Conservation (phyloP, 768 basidiomycete species). For the Dioszegia aurantiaca region DNA sequence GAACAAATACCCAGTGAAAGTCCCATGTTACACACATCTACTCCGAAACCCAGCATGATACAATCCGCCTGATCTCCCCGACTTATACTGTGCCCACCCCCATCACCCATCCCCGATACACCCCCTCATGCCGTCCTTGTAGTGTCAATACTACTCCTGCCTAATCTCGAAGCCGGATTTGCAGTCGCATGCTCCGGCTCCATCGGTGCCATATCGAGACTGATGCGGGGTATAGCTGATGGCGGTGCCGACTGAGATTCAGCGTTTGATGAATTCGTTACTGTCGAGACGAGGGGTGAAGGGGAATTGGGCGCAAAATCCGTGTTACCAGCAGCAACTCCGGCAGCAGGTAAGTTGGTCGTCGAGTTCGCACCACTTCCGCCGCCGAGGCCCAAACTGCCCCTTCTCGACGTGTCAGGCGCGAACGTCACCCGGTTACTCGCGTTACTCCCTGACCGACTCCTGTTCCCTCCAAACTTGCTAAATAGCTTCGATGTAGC, state of each 20-base stretch:
- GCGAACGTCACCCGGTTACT: slow-evolving; percentile 11
- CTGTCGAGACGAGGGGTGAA: neutral
- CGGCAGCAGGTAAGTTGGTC: neutral
- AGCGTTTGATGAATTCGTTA: neutral
- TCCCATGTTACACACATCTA: no score
- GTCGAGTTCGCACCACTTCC: slow-evolving; percentile 6
- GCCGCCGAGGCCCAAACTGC: slow-evolving; percentile 1
- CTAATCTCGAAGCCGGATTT: neutral
- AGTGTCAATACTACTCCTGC: slow-evolving; percentile 3
- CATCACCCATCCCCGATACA: neutral
- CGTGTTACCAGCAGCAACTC: no score
- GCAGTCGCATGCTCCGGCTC: neutral
- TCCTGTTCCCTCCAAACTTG: slow-evolving; percentile 13
- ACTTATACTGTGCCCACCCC: neutral
- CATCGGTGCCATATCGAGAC: slow-evolving; percentile 12
- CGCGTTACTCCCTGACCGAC: slow-evolving; percentile 12
- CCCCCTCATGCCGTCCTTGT: slow-evolving; percentile 5
- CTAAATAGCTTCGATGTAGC: slow-evolving; percentile 10
- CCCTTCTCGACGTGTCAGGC: slow-evolving; percentile 6
- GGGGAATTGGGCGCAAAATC: neutral
- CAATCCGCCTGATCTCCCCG: neutral
- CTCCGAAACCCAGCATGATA: neutral
- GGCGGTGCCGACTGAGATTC: neutral
- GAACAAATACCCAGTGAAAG: no score
- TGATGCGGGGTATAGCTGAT: slow-evolving; percentile 3